phyloP scores from a whole-genome alignment of 495 filamentous ascomycete genomes.

The Talaromyces borbonicus region DNA sequence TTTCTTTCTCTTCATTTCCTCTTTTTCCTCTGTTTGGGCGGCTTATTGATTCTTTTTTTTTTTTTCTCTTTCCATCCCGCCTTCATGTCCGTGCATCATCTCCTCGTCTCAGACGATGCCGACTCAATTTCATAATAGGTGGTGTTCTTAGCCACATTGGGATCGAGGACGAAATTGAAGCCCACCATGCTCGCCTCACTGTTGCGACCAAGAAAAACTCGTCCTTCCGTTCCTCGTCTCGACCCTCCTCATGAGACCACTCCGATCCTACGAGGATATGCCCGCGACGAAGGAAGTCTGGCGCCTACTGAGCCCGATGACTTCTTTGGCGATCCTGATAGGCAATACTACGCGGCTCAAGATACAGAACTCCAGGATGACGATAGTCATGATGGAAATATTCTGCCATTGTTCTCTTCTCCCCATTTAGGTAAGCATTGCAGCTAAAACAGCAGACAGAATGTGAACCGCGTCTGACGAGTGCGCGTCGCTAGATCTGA shows the following conservation, averaged over 20 bases:
- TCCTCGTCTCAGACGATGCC: no score
- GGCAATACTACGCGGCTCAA: constrained; percentile 38
- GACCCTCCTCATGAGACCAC: constrained; percentile 24
- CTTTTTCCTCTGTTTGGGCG: no score
- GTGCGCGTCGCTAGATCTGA: constrained; percentile 39
- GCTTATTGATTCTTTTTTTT: no score
- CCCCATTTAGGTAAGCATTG: constrained; percentile 56
- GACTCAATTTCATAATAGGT: no score
- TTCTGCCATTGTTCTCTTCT: constrained; percentile 77
- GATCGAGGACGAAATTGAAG: no score
- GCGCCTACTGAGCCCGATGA: constrained; percentile 23
- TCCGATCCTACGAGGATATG: constrained; percentile 18
- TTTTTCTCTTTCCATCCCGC: no score
- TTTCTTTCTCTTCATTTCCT: no score
- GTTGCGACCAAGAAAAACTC: constrained; percentile 33
- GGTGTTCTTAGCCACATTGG: no score
- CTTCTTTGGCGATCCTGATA: constrained; percentile 18
- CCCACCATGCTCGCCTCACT: constrained; percentile 14
- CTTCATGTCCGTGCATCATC: no score
- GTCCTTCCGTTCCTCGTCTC: constrained; percentile 35
- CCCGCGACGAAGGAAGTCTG: constrained; percentile 15
- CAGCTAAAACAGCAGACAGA: constrained; percentile 7
- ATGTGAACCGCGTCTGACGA: no score
- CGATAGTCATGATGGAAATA: constrained; percentile 50
- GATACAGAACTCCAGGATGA: constrained; percentile 30